Conservation (phyloP, 1,284 basidiomycete genomes). For the Leccinum pachyderme region DNA sequence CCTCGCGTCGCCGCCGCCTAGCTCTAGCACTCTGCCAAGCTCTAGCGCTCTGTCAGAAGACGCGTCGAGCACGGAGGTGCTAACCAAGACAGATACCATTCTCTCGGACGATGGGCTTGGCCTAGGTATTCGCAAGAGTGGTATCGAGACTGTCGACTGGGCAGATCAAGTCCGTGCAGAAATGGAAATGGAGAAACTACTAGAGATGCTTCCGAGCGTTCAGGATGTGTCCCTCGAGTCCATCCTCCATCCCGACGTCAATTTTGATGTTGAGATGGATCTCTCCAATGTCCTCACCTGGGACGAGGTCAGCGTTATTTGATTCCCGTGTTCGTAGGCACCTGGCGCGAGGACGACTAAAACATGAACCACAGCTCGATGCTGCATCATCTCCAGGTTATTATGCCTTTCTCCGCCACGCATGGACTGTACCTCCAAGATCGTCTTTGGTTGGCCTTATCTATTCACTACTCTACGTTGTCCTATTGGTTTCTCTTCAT, state of each 20-base stretch:
- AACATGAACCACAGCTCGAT: slow-evolving; percentile 8
- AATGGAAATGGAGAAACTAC: slow-evolving; percentile 60
- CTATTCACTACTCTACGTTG: slow-evolving; percentile 28
- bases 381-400: slow-evolving; percentile 7
- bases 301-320: slow-evolving; percentile 31
- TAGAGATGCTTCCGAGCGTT: slow-evolving; percentile 49
- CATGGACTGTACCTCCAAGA: slow-evolving; percentile 14
- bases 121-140: slow-evolving; percentile 32
- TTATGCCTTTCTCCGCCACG: slow-evolving; percentile 9
- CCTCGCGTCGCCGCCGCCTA: slow-evolving; percentile 34
- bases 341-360: slow-evolving; percentile 15
- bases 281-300: slow-evolving; percentile 37
- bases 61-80: slow-evolving; percentile 21
- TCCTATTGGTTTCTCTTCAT: slow-evolving; percentile 23
- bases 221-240: slow-evolving; percentile 31
- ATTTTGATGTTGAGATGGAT: slow-evolving; percentile 32
- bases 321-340: slow-evolving; percentile 5
- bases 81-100: slow-evolving; percentile 17
- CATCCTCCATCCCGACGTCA: slow-evolving; percentile 24
- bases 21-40: slow-evolving; percentile 34
- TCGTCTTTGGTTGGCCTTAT: slow-evolving; percentile 18
- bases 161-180: slow-evolving; percentile 36
- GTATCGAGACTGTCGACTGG: slow-evolving; percentile 26
- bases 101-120: slow-evolving; percentile 13
- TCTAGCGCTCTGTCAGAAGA: slow-evolving; percentile 35